phyloP scores from a whole-genome alignment of 306 rosid species.

The Cicer pinnatifidum region DNA sequence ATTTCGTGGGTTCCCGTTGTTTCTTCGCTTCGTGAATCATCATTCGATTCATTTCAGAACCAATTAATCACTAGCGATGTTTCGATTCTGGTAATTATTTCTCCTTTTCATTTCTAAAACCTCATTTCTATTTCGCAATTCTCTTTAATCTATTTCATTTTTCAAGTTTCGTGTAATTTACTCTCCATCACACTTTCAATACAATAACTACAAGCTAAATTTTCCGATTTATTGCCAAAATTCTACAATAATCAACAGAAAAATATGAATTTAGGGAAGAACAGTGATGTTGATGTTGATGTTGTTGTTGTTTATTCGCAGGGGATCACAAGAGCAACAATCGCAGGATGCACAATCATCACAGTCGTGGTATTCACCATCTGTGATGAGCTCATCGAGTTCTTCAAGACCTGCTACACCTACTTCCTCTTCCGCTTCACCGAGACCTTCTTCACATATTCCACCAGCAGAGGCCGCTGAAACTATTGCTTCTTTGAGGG shows the following conservation, averaged over 20 bases:
- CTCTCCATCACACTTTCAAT: not conserved
- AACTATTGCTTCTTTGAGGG: constrained; percentile 73
- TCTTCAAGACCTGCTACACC: constrained; percentile 80
- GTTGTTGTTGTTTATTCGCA: constrained; percentile 28
- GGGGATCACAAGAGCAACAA: constrained; percentile 90
- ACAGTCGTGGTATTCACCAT: constrained; percentile 87
- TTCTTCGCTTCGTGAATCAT: constrained; percentile 25
- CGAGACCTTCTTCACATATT: constrained; percentile 62
- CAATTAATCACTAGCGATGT: constrained; percentile 51
- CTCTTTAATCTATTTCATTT: not conserved
- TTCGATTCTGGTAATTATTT: constrained; percentile 74
- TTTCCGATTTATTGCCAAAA: not conserved
- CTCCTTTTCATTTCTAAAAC: not conserved
- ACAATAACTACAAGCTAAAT: not conserved
- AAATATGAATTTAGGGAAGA: constrained; percentile 8
- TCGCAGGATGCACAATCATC: constrained; percentile 58
- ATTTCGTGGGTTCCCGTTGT: constrained; percentile 44
- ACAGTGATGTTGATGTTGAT: not conserved
- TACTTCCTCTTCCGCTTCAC: constrained; percentile 48
- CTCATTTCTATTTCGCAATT: not conserved
- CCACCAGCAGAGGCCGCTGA: constrained; percentile 88
- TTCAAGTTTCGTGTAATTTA: not conserved
- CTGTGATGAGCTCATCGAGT: constrained; percentile 60
- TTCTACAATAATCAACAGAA: not conserved
- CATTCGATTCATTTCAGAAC: constrained; percentile 4